Evolutionary conservation across 2,329 filamentous ascomycete genomes (phyloP).

Genomic region (Colletotrichum cereale): DNA sequence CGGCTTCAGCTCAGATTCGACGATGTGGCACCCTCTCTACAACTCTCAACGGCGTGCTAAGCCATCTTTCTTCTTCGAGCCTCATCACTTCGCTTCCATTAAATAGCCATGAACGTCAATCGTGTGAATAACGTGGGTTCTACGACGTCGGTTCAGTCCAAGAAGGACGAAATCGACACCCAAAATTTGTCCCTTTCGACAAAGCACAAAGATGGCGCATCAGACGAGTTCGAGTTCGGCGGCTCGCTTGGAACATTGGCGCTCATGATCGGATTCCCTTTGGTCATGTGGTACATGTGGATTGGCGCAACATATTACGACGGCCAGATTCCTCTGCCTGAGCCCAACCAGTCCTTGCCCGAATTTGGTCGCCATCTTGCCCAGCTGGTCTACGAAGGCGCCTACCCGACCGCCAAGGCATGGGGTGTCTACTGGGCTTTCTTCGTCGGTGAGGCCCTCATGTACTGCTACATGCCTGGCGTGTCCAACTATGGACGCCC

Average conservation of each 20-base stretch:
- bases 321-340: slow-evolving; percentile 80
- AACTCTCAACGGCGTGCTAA: not conserved
- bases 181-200: not conserved
- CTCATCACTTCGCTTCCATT: not conserved
- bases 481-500: slow-evolving; percentile 84
- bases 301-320: slow-evolving; percentile 93
- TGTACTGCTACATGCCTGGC: slow-evolving; percentile 82
- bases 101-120: not conserved
- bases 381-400: slow-evolving; percentile 79
- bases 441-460: slow-evolving; percentile 78
- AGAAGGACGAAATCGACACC: not conserved
- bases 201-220: slow-evolving; percentile 41
- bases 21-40: not conserved
- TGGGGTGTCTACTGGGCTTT: slow-evolving; percentile 91
- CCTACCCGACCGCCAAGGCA: slow-evolving; percentile 79
- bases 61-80: not conserved
- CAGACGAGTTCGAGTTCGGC: slow-evolving; percentile 79
- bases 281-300: slow-evolving; percentile 99
- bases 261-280: slow-evolving; percentile 95
- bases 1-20: not conserved
- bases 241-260: slow-evolving; percentile 82
- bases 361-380: slow-evolving; percentile 81
- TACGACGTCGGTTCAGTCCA: not conserved
- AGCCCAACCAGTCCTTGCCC: slow-evolving; percentile 72
- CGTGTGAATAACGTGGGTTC: not conserved